These are phyloP conservation scores for Penicillium sp. DNA, from an alignment of 2,329 filamentous ascomycete species.

Conservation along the genomic window DNA sequence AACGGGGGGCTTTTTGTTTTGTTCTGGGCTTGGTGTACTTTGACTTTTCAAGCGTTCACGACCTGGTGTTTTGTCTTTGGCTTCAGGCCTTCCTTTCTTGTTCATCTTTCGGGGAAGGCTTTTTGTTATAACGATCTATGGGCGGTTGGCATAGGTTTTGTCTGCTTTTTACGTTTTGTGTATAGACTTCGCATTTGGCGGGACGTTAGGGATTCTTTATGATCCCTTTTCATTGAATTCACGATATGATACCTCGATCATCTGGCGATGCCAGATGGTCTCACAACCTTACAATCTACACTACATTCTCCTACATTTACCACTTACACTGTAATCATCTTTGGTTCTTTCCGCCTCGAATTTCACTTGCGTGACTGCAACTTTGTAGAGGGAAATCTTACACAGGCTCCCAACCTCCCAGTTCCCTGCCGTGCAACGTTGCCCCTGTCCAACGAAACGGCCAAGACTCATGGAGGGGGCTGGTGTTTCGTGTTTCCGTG, in stretches of 20 bases:
- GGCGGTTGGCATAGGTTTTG: slow-evolving; percentile 11
- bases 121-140: slow-evolving; percentile 13
- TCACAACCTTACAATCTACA: slow-evolving; percentile 2
- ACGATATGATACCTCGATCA: slow-evolving; percentile 25
- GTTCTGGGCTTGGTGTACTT: slow-evolving; percentile 1
- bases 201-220: slow-evolving; percentile 9
- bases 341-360: background rate
- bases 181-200: slow-evolving; percentile 18
- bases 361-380: background rate
- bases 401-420: background rate
- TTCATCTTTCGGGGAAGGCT: slow-evolving; percentile 9
- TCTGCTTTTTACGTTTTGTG: slow-evolving; percentile 1
- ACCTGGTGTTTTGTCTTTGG: background rate
- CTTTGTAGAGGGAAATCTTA: background rate
- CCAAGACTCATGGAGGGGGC: slow-evolving; percentile 2
- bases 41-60: slow-evolving; percentile 10
- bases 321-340: background rate
- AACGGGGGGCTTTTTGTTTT: slow-evolving; percentile 9
- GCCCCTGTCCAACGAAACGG: slow-evolving; percentile 9
- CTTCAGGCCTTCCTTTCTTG: background rate
- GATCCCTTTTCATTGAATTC: slow-evolving; percentile 11
- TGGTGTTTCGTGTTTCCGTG: slow-evolving; percentile 12
- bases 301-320: background rate
- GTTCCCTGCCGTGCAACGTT: slow-evolving; percentile 14
- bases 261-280: slow-evolving; percentile 13